Evolutionary conservation across 441 rosid species (phyloP), one percentile per base, ranked within the genome.

Genomic region (Aquilaria agallochum): DNA sequence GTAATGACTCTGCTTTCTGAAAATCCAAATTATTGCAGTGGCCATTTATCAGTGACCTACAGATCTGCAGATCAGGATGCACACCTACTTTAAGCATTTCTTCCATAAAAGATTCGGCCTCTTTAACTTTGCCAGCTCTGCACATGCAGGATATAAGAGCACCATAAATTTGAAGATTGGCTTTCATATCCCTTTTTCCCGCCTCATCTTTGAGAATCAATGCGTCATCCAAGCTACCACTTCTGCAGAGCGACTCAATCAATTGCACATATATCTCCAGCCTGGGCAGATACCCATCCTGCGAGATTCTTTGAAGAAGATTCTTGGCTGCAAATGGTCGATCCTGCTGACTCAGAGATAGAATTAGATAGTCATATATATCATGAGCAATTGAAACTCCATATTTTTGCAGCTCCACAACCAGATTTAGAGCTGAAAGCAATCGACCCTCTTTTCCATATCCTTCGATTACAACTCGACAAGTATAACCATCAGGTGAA

Each of bases 281-380:
- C 56, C 53, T 73, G 40, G 86, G 90, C 44, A 53, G 61, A 59
- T 78, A 76, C 65, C 84, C 88, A 53, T 72, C 76, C 34, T 58
- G 68, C 50, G 58, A 61, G 62, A 81, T 76, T 76, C 86, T 72
- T 20, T 66, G 79, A 20, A 85, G 62, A 48, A 83, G 79, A 78
- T 67, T 83, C 75, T 80, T 90, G 20, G 96, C 97, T 11, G 98
- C 96, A 75, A 93, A 85, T 2, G 93, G 93, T 31, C 78, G 83
- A 68, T 82, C 80, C 67, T 85, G 87, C 8, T 54, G 63, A 56
- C 98, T 90, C 33, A 90, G 64, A 46, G 79, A 68, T 52, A 76
- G 78, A 14, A 87, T 75, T 61, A 90, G 62, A 73, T 67, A 75
- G 58, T 78, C 74, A 63, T 80, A 85, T 62, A 85, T 66, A 64